Conservation (phyloP, 495 filamentous ascomycete genomes). For the Aspergillus heteromorphus region DNA sequence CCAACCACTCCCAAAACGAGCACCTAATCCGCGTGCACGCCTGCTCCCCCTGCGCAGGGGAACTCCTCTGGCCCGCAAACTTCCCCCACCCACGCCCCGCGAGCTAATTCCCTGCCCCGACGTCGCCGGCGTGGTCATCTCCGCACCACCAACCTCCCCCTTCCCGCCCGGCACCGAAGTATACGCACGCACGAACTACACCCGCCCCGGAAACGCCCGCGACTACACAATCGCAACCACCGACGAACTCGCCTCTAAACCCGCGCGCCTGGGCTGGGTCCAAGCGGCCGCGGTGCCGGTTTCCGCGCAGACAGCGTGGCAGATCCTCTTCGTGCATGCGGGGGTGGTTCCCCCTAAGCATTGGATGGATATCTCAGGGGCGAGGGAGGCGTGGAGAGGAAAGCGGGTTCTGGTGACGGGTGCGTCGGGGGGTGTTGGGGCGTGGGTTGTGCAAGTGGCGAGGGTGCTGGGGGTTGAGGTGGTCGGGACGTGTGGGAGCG, state of each 20-base stretch:
- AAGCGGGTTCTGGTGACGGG: slow-evolving; percentile 45
- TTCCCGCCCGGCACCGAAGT: slow-evolving; percentile 44
- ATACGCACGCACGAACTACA: slow-evolving; percentile 41
- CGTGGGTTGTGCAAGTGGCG: slow-evolving; percentile 54
- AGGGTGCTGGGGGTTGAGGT: slow-evolving; percentile 32
- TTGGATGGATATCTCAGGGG: slow-evolving; percentile 18
- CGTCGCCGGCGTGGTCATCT: slow-evolving; percentile 43
- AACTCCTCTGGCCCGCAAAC: slow-evolving; percentile 47
- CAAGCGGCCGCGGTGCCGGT: slow-evolving; percentile 44
- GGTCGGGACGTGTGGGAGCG: slow-evolving; percentile 35
- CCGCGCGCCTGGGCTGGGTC: slow-evolving; percentile 35
- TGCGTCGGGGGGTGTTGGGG: slow-evolving; percentile 49
- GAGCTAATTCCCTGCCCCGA: slow-evolving; percentile 47
- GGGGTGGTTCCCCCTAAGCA: slow-evolving; percentile 13
- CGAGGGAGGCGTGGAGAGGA: slow-evolving; percentile 13
- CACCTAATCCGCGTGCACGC: slow-evolving; percentile 50
- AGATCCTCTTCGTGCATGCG: slow-evolving; percentile 45
- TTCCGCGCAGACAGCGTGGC: slow-evolving; percentile 46
- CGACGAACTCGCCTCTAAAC: slow-evolving; percentile 37
- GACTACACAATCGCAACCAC: slow-evolving; percentile 42
- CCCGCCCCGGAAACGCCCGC: slow-evolving; percentile 36
- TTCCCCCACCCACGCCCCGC: slow-evolving; percentile 32
- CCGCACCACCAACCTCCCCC: slow-evolving; percentile 35
- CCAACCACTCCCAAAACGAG: slow-evolving; percentile 21
- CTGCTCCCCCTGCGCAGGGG: slow-evolving; percentile 46